A percentile compares a stretch with the other conserved stretches of the same genome.
Evolutionary conservation across 139 green algal species (phyloP).

Genomic region (Asterochloris erici): DNA sequence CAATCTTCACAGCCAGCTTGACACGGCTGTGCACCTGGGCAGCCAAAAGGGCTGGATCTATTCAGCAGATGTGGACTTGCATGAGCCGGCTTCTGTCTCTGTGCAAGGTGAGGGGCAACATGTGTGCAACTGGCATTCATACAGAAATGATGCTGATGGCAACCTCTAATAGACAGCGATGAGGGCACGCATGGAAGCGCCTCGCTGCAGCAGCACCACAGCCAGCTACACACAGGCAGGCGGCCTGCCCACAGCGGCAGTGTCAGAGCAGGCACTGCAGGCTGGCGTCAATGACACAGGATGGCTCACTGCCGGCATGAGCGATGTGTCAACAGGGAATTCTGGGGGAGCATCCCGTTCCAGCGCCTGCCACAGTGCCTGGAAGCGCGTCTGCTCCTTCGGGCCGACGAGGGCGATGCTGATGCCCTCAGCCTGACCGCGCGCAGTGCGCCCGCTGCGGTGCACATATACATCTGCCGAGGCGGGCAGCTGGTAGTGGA

Average conservation of each 20-base stretch:
- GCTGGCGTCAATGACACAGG: background rate
- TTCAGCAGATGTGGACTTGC: too few species aligned
- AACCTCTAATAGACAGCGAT: too few species aligned
- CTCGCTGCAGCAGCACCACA: too few species aligned
- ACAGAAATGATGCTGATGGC: too few species aligned
- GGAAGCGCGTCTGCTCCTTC: constrained; percentile 59
- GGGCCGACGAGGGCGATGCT: constrained; percentile 52
- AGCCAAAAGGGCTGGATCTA: constrained; percentile 31
- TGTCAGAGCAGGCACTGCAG: background rate
- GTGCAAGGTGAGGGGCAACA: too few species aligned
- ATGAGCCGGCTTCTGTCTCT: too few species aligned
- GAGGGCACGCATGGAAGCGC: too few species aligned
- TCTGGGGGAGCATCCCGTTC: constrained; percentile 36
- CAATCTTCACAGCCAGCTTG: constrained; percentile 53
- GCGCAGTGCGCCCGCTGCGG: constrained; percentile 82
- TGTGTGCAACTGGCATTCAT: too few species aligned
- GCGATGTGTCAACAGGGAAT: constrained; percentile 63
- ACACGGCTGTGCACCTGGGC: constrained; percentile 30
- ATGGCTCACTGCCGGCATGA: constrained; percentile 17
- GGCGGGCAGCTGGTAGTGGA: constrained; percentile 95
- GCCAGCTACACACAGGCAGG: too few species aligned
- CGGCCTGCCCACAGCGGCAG: too few species aligned
- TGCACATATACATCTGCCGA: constrained; percentile 95
- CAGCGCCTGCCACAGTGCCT: constrained; percentile 44
- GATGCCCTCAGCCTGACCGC: constrained; percentile 52